phyloP scores from a whole-genome alignment of 2,329 filamentous ascomycete species.

The Fusarium keratoplasticum region DNA sequence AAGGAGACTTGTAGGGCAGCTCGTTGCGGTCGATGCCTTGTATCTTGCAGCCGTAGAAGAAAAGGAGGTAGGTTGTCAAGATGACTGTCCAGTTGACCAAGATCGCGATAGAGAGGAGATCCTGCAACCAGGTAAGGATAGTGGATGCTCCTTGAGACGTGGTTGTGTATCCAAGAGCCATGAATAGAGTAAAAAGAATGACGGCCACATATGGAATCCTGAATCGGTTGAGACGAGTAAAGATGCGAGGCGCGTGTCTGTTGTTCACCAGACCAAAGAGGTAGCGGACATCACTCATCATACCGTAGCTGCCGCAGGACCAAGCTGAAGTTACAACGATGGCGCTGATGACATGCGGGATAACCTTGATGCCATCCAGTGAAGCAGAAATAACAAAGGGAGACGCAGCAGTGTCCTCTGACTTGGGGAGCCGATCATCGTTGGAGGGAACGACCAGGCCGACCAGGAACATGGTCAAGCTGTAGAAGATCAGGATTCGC shows the following conservation, averaged over 20 bases:
- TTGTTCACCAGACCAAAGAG: not conserved
- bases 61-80: not conserved
- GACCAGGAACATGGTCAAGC: conserved; percentile 9
- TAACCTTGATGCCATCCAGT: conserved; percentile 4
- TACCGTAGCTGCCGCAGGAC: conserved; percentile 2
- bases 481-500: conserved; percentile 4
- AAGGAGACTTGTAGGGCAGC: conserved; percentile 6
- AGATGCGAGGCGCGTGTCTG: not conserved
- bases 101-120: conserved; percentile 2
- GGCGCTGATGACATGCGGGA: conserved; percentile 6
- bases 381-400: conserved; percentile 6
- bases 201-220: conserved; percentile 10
- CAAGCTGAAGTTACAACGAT: conserved; percentile 11
- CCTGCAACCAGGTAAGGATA: conserved; percentile 13
- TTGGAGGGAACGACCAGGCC: conserved; percentile 9
- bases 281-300: not conserved
- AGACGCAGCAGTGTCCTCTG: not conserved
- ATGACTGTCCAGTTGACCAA: conserved; percentile 8
- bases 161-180: conserved; percentile 8
- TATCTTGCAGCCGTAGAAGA: not conserved
- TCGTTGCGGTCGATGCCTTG: conserved; percentile 1
- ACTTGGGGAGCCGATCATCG: not conserved
- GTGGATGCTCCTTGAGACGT: not conserved
- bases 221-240: not conserved
- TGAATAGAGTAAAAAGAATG: not conserved